These are phyloP conservation scores for Botrytis byssoidea DNA, from an alignment of 2,329 filamentous ascomycete species.

Conservation along the genomic window DNA sequence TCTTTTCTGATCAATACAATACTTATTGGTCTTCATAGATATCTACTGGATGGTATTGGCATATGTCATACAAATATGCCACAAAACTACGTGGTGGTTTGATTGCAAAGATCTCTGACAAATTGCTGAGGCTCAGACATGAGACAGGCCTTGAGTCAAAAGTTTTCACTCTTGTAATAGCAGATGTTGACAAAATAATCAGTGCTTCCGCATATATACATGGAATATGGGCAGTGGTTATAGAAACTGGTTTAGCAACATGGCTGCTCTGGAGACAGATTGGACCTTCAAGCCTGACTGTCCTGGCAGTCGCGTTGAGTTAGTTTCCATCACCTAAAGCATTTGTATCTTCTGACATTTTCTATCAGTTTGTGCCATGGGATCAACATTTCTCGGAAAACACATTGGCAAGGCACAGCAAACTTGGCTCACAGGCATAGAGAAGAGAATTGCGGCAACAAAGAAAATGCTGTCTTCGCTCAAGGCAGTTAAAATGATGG, in stretches of 20 bases:
- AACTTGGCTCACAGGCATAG: constrained; percentile 36
- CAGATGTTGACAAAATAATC: constrained; percentile 31
- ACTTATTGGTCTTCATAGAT: not conserved
- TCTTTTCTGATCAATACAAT: not conserved
- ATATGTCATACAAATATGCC: not conserved
- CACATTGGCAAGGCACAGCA: constrained; percentile 34
- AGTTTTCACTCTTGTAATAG: constrained; percentile 37
- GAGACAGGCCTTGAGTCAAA: constrained; percentile 26
- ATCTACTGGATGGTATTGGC: not conserved
- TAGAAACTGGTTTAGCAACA: constrained; percentile 35
- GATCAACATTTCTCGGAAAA: constrained; percentile 23
- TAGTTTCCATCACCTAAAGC: not conserved
- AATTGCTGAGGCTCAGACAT: not conserved
- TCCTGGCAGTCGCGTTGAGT: constrained; percentile 23
- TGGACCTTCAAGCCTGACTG: constrained; percentile 28
- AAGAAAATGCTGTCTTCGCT: constrained; percentile 36
- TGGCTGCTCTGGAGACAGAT: constrained; percentile 36
- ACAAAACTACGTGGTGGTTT: not conserved
- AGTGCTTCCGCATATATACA: constrained; percentile 36
- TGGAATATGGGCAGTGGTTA: constrained; percentile 32
- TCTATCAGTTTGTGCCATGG: not conserved
- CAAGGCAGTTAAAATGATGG: constrained; percentile 39
- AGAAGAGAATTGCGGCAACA: constrained; percentile 35
- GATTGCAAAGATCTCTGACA: not conserved
- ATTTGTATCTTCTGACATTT: not conserved